Base-by-base conservation (phyloP, 2,329 filamentous ascomycete genomes). In the Zelopaecilomyces penicillatus region DNA sequence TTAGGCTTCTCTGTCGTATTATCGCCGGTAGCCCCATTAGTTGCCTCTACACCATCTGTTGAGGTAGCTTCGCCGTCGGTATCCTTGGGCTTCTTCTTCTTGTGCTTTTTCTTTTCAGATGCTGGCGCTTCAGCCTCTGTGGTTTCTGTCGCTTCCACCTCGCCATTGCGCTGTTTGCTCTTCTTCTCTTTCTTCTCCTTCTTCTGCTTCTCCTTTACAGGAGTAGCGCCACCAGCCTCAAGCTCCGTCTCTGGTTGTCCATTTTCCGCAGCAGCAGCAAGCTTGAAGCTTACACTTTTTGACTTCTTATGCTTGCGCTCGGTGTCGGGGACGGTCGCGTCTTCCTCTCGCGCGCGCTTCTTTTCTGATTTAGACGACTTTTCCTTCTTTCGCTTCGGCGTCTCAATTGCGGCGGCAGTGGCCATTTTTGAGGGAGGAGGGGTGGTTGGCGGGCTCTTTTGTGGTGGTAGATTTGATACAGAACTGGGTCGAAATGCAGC, bases 291-390 rank as follows among this genome's bases (percentile, higher is more conserved):
- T 57, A 66, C 66, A 65, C 63, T 71, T 58, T 72, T 74, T 5
- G 71, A 70, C 48, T 70, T 72, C 53, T 76, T 75, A 54, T 71
- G 64, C 57, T 70, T 72, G 54, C 68, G 67, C 48, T 73, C 69
- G 32, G 59, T 56, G 39, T 65, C 62, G 35, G 60, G 62, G 6
- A 51, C 46, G 19, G 52, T 54, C 34, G 73, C 68, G 28, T 72
- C 69, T 39, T 72, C 68, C 40, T 73, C 69, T 37, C 69, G 59
- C 5, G 62, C 56, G 37, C 70, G 66, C 61, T 73, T 73, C 60
- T 71, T 71, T 38, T 69, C 57, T 7, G 57, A 58, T 46, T 60
- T 62, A 11, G 53, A 50, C 35, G 54, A 53, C 46, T 58, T 60
- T 19, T 57, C 60, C 47, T 65, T 67, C 42, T 64, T 68, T 41